A percentile compares a stretch with the other conserved stretches of the same genome.
Evolutionary conservation across 495 filamentous ascomycete genomes (phyloP).

Genomic region (Hapsidospora chrysogenum): DNA sequence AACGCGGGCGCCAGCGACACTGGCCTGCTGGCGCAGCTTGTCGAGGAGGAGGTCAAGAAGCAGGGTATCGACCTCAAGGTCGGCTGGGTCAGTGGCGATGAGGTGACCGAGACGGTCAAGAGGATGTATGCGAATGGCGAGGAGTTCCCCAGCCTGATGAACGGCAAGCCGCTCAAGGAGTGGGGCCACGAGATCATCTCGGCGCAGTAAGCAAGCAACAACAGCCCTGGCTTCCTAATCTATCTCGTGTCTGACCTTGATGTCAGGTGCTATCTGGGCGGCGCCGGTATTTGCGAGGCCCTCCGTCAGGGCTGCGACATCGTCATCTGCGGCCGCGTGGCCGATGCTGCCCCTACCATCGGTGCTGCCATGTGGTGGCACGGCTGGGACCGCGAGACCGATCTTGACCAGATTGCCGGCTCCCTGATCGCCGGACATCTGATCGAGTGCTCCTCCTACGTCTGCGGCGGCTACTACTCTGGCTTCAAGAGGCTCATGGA

Average conservation of each 20-base stretch:
- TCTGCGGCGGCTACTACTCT: slow-evolving; percentile 39
- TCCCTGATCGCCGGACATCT: slow-evolving; percentile 37
- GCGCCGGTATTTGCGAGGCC: slow-evolving; percentile 25
- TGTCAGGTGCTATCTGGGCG: slow-evolving; percentile 31
- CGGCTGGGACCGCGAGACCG: slow-evolving; percentile 25
- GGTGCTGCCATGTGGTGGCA: slow-evolving; percentile 25
- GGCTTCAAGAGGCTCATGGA: slow-evolving; percentile 33
- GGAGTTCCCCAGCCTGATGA: neutral
- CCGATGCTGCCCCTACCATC: slow-evolving; percentile 32
- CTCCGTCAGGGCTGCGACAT: slow-evolving; percentile 33
- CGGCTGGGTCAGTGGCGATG: neutral
- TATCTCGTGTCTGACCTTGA: no score
- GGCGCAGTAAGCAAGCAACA: neutral
- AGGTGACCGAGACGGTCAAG: neutral
- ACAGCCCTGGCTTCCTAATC: no score
- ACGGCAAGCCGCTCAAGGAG: neutral
- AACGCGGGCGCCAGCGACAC: neutral
- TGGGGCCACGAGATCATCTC: neutral
- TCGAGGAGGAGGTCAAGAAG: neutral
- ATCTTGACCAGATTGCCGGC: slow-evolving; percentile 33
- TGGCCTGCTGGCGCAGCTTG: neutral
- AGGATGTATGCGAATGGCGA: neutral
- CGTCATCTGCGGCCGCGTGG: slow-evolving; percentile 32
- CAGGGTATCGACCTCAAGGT: neutral
- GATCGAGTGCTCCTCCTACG: slow-evolving; percentile 39